phyloP scores from a whole-genome alignment of 2,329 filamentous ascomycete genomes.

The Helotiales sp. region DNA sequence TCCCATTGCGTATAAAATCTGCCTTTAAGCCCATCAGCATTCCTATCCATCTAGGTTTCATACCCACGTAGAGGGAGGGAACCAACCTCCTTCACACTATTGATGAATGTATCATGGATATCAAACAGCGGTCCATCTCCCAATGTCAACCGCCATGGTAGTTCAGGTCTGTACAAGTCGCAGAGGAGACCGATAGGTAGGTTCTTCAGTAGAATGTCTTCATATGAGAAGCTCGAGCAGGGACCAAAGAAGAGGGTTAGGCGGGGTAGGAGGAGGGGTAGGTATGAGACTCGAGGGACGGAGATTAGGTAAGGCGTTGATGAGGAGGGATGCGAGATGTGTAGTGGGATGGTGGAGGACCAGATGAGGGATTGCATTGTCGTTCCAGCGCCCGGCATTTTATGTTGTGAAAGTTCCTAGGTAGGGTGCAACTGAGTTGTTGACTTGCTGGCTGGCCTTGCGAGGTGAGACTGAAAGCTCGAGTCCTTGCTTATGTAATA shows the following conservation, averaged over 20 bases:
- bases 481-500: not conserved
- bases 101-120: conserved; percentile 67
- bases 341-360: conserved; percentile 42
- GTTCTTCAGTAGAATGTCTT: conserved; percentile 72
- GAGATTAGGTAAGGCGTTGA: conserved; percentile 53
- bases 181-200: conserved; percentile 72
- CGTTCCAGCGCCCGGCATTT: not conserved
- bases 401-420: not conserved
- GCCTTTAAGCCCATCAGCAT: conserved; percentile 32
- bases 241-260: conserved; percentile 69
- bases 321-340: conserved; percentile 42
- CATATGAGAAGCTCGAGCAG: conserved; percentile 63
- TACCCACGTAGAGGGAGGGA: not conserved
- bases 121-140: conserved; percentile 58
- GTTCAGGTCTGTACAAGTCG: conserved; percentile 60
- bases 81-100: conserved; percentile 67
- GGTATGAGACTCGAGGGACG: conserved; percentile 69
- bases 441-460: not conserved
- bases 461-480: not conserved
- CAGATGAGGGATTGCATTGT: conserved; percentile 42
- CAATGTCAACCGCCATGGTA: conserved; percentile 68
- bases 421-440: not conserved
- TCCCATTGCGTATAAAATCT: conserved; percentile 72
- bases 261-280: conserved; percentile 66
- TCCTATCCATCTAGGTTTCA: not conserved